Conservation (phyloP, 768 basidiomycete genomes). For the Boletus tylopilopsis region DNA sequence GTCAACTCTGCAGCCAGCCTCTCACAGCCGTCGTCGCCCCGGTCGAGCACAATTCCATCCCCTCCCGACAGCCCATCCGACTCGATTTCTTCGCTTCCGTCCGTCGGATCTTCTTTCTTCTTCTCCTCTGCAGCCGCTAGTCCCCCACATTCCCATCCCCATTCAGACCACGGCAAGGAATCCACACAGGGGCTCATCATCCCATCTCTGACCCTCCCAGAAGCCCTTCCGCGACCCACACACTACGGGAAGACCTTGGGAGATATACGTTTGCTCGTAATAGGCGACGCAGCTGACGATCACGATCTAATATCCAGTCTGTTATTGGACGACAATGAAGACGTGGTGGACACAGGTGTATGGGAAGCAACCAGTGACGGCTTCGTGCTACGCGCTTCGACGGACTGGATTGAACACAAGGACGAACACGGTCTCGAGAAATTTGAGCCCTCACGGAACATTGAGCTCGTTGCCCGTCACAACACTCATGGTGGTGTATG, state of each 20-base stretch:
- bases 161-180: slow-evolving; percentile 37
- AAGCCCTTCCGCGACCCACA: slow-evolving; percentile 59
- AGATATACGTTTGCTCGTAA: slow-evolving; percentile 52
- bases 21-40: slow-evolving; percentile 47
- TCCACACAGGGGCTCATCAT: slow-evolving; percentile 59
- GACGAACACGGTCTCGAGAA: slow-evolving; percentile 64
- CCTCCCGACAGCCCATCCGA: slow-evolving; percentile 61
- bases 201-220: slow-evolving; percentile 62
- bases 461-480: slow-evolving; percentile 55
- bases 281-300: slow-evolving; percentile 40
- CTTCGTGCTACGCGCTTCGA: slow-evolving; percentile 53
- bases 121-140: slow-evolving; percentile 72
- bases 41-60: slow-evolving; percentile 49
- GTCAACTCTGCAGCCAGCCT: slow-evolving; percentile 4
- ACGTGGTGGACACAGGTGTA: slow-evolving; percentile 57
- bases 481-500: slow-evolving; percentile 45
- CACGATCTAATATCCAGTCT: slow-evolving; percentile 39
- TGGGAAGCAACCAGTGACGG: slow-evolving; percentile 52
- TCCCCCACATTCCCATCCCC: slow-evolving; percentile 50
- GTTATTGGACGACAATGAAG: slow-evolving; percentile 62
- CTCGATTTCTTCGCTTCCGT: slow-evolving; percentile 68
- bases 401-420: slow-evolving; percentile 67
- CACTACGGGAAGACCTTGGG: slow-evolving; percentile 68
- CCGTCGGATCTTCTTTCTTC: slow-evolving; percentile 72
- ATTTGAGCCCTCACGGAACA: slow-evolving; percentile 60